Conservation (phyloP, 2,329 filamentous ascomycete species). For the Sporothrix globosa region DNA sequence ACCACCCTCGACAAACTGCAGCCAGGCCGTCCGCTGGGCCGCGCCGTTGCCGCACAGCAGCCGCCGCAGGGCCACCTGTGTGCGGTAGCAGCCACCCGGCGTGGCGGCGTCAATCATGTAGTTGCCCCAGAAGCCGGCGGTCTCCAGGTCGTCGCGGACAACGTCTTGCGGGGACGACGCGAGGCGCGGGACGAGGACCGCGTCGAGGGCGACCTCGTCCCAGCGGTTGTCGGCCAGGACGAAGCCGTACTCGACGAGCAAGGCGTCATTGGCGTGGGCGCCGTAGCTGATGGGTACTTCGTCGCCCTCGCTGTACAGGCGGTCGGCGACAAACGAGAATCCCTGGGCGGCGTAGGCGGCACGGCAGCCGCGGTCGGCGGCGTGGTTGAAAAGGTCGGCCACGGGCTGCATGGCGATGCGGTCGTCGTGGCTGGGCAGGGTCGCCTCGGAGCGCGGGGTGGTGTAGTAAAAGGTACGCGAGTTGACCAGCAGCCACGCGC, state of each 20-base stretch:
- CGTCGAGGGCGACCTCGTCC: constrained; percentile 55
- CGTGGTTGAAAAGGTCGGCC: constrained; percentile 70
- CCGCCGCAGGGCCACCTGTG: constrained; percentile 38
- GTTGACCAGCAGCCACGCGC: constrained; percentile 63
- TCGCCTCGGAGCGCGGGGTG: constrained; percentile 50
- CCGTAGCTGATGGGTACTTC: constrained; percentile 73
- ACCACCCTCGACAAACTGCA: constrained; percentile 31
- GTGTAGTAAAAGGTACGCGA: constrained; percentile 64
- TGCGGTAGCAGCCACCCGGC: constrained; percentile 38
- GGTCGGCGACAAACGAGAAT: constrained; percentile 59
- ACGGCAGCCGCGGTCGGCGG: constrained; percentile 52
- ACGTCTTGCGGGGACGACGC: constrained; percentile 7
- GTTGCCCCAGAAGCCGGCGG: constrained; percentile 36
- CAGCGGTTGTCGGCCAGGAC: constrained; percentile 50
- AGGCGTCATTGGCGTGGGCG: constrained; percentile 69
- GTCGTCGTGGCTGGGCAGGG: constrained; percentile 53
- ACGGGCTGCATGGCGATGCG: constrained; percentile 71
- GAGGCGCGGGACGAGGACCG: constrained; percentile 46
- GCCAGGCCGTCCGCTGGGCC: constrained; percentile 33
- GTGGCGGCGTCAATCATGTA: constrained; percentile 40
- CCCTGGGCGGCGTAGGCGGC: constrained; percentile 55
- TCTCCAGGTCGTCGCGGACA: constrained; percentile 33
- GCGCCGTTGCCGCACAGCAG: constrained; percentile 30
- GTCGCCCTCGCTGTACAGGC: constrained; percentile 57
- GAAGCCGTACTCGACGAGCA: constrained; percentile 70